Evolutionary conservation across 208 protist genomes (phyloP), one percentile per base, ranked within the genome.

Genomic region (Endotrypanum monterogeii): DNA sequence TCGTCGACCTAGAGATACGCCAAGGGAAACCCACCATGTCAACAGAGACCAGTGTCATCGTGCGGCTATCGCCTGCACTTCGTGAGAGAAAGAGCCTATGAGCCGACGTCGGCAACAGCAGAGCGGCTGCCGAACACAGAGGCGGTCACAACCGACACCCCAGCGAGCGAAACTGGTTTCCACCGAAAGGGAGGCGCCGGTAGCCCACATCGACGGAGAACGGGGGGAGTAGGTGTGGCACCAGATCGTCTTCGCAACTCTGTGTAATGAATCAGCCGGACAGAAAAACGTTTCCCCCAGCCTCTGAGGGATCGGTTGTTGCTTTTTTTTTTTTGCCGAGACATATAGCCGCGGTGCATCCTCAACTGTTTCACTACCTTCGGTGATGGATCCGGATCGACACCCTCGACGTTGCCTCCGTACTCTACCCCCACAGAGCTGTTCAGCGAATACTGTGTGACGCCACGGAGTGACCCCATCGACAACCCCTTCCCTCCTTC

Each of bases 401-500:
- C 87, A 1, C 71, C 39, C 23, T 91, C 85, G 25, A 92, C 82
- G 56, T 97, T n/a, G n/a, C n/a, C n/a, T n/a, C n/a, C n/a, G n/a
- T n/a, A n/a, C n/a, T n/a, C n/a, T n/a, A 92, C 52, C 99, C 96
- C 46, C 96, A 90, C 55, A 99, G 83, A n/a, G 30, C 97, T 77
- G 68, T 99, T 87, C 62, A 98, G 94, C 39, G 99, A 82, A 78
- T 98, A 99, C 48, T 96, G 81, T 30, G 98, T 99, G 71, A 99
- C 96, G 78, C 88, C 78, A 99, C 95, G 51, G 99, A 98, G 80
- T 99, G 99, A 62, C 99, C 99, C 51, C 16, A 99, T 96, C 67
- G 98, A 98, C 79, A 99, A 99, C 44, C 99, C 85, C 87, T 99
- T n/a, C n/a, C n/a, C n/a, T n/a, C n/a, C n/a, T n/a, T n/a, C n/a